Evolutionary conservation across 176 grass and related monocot species (phyloP).

Genomic region (Carex parvula): DNA sequence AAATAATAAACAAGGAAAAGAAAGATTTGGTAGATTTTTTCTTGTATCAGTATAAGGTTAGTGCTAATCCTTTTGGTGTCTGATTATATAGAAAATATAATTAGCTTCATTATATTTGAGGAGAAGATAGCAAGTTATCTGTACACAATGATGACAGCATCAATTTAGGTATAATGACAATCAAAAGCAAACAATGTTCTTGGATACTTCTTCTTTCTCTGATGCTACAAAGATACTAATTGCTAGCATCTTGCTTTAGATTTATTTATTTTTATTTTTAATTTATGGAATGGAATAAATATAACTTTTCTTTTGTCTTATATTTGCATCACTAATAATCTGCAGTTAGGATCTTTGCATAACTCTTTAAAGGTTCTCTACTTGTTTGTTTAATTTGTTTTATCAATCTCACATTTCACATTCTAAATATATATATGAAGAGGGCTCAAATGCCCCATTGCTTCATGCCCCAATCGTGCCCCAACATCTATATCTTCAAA

Average conservation of each 20-base stretch:
- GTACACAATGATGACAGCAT: constrained; percentile 14
- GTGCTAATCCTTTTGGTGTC: not conserved
- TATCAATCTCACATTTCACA: not conserved
- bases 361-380: not conserved
- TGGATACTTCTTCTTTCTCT: not conserved
- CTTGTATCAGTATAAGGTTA: not conserved
- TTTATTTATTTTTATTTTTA: not conserved
- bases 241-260: constrained; percentile 14
- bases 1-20: not conserved
- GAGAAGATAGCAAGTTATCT: not conserved
- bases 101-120: constrained; percentile 7
- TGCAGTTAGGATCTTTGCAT: constrained; percentile 15
- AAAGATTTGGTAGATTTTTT: not conserved
- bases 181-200: constrained; percentile 1
- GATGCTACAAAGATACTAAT: constrained; percentile 19
- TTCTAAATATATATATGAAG: not conserved
- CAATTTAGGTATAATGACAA: constrained; percentile 15
- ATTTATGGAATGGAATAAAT: not conserved
- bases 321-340: not conserved
- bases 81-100: constrained; percentile 3
- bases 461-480: no score
- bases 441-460: no score
- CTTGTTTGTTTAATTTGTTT: not conserved
- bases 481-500: no score
- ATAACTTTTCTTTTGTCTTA: constrained; percentile 13